Evolutionary conservation across 306 rosid genomes (phyloP).

Genomic region (Quercus agrifolia): DNA sequence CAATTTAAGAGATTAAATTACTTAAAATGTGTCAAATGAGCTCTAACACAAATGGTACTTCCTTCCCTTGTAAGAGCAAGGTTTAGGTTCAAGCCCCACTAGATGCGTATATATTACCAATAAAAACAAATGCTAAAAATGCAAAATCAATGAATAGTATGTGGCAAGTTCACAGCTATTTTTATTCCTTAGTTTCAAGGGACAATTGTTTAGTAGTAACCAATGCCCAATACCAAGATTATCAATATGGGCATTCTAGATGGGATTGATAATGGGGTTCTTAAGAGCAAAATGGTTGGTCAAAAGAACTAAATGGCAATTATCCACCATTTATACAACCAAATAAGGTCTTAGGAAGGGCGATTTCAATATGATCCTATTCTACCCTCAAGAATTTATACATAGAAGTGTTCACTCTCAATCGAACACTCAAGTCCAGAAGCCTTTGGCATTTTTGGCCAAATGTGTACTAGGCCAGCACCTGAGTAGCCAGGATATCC

Average conservation of each 20-base stretch:
- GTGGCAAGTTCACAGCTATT: not conserved
- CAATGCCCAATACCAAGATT: not conserved
- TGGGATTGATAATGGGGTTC: too few relatives aligned
- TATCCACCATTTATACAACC: not conserved
- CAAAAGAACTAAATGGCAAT: not conserved
- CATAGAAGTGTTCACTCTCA: not conserved
- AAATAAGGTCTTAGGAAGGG: not conserved
- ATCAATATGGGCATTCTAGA: not conserved
- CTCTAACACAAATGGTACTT: too few relatives aligned
- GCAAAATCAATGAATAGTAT: not conserved
- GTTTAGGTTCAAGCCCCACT: too few relatives aligned
- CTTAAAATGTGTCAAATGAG: too few relatives aligned
- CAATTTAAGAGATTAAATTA: not conserved
- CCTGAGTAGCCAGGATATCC: not conserved
- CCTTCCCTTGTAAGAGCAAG: too few relatives aligned
- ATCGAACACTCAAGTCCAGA: not conserved
- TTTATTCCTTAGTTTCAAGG: not conserved
- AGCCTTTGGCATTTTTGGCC: not conserved
- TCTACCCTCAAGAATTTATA: not conserved
- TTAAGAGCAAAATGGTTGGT: not conserved
- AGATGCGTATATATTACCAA: too few relatives aligned
- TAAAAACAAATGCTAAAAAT: not conserved
- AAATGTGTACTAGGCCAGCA: not conserved
- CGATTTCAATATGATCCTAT: not conserved
- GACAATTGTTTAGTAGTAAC: not conserved